These are phyloP conservation scores for Paraconiothyrium sp. DNA, from an alignment of 2,329 filamentous ascomycete genomes.

Conservation along the genomic window DNA sequence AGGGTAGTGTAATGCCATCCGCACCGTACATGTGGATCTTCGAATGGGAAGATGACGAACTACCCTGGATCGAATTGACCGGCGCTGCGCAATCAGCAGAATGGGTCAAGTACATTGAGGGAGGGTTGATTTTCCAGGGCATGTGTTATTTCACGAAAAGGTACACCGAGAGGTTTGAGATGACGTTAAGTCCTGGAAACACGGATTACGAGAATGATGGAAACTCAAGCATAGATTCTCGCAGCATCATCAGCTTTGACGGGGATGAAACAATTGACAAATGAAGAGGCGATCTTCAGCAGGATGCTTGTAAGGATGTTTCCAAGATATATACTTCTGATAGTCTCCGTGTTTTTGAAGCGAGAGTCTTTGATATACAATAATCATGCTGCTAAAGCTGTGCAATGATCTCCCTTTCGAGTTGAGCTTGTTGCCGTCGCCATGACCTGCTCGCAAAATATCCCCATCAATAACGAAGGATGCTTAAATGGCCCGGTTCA, in stretches of 20 bases:
- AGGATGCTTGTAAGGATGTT: neutral
- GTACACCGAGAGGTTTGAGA: slow-evolving; percentile 16
- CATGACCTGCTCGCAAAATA: no score
- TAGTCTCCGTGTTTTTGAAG: no score
- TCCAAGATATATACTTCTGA: no score
- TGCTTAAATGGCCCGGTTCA: no score
- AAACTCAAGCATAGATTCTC: slow-evolving; percentile 10
- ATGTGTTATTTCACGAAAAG: slow-evolving; percentile 12
- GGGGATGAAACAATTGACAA: neutral
- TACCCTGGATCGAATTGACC: slow-evolving; percentile 18
- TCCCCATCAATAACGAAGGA: no score
- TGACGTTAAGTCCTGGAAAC: slow-evolving; percentile 2
- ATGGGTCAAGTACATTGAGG: slow-evolving; percentile 11
- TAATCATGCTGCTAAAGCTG: no score
- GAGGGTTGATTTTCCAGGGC: slow-evolving; percentile 13
- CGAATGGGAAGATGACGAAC: slow-evolving; percentile 15
- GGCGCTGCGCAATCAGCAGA: slow-evolving; percentile 13
- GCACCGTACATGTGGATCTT: slow-evolving; percentile 13
- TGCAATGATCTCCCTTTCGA: no score
- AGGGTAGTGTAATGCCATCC: slow-evolving; percentile 9
- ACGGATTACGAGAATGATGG: slow-evolving; percentile 18
- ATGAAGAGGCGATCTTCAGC: neutral
- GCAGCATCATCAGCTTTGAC: slow-evolving; percentile 9
- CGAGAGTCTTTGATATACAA: no score
- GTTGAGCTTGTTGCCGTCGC: no score